Evolutionary conservation across 768 basidiomycete genomes (phyloP).

Genomic region (Kwoniella bestiolae): DNA sequence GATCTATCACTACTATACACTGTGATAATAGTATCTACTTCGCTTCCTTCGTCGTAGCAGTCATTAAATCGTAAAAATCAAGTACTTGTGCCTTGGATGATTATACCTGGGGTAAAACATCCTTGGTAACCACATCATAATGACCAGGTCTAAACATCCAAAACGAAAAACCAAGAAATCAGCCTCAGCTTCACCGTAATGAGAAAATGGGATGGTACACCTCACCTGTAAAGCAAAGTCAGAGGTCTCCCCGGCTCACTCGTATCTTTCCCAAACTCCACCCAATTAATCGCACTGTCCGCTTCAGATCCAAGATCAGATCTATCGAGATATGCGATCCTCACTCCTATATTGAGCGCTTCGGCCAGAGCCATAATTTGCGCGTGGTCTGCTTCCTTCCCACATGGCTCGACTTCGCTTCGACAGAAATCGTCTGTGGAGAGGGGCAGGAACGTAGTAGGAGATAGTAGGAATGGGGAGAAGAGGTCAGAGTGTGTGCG

Average conservation of each 20-base stretch:
- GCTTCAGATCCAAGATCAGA: constrained; percentile 36
- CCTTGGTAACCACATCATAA: constrained; percentile 71
- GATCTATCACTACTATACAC: too few relatives aligned
- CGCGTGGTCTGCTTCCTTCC: constrained; percentile 69
- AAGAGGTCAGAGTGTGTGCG: constrained; percentile 68
- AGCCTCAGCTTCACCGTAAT: background rate
- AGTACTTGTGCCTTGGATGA: background rate
- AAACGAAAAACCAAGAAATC: background rate
- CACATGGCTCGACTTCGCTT: constrained; percentile 68
- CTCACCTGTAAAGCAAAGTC: constrained; percentile 75
- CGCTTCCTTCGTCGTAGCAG: background rate
- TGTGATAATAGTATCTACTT: too few relatives aligned
- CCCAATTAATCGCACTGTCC: constrained; percentile 57
- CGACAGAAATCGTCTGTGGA: constrained; percentile 72
- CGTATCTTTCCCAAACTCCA: constrained; percentile 60
- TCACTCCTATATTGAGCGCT: constrained; percentile 69
- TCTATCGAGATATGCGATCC: constrained; percentile 81
- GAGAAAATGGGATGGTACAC: too few relatives aligned
- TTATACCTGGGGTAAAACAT: constrained; percentile 31
- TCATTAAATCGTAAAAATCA: background rate
- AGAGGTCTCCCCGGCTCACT: constrained; percentile 62
- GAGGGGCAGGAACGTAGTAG: constrained; percentile 68
- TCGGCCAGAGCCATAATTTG: constrained; percentile 77
- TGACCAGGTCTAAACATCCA: constrained; percentile 72
- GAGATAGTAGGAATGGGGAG: constrained; percentile 74